Percentiles rank a stretch among this genome's conserved stretches.
phyloP scores from a whole-genome alignment of 2,329 filamentous ascomycete species.

The Chaetothyriales sp. region DNA sequence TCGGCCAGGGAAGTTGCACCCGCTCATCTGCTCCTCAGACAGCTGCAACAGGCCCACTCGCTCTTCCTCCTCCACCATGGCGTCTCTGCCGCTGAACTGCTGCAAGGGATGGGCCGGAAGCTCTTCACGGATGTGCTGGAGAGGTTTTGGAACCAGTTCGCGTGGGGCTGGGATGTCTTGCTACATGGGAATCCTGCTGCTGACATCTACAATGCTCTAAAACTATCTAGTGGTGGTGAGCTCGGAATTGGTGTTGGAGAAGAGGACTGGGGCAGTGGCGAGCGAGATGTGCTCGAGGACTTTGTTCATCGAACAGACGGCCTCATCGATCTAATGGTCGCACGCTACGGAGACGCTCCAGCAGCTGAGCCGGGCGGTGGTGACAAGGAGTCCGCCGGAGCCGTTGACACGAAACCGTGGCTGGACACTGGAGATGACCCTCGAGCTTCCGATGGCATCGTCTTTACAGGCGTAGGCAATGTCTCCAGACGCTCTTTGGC shows the following conservation, averaged over 20 bases:
- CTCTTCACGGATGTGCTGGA: slow-evolving; percentile 59
- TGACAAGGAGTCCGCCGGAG: slow-evolving; percentile 7
- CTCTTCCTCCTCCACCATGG: slow-evolving; percentile 82
- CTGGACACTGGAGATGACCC: slow-evolving; percentile 56
- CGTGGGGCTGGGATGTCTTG: slow-evolving; percentile 65
- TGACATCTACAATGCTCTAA: slow-evolving; percentile 66
- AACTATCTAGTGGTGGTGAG: slow-evolving; percentile 78
- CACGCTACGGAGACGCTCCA: slow-evolving; percentile 56
- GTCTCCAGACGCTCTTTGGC: slow-evolving; percentile 56
- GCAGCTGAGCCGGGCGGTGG: slow-evolving; percentile 5
- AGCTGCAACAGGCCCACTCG: slow-evolving; percentile 67
- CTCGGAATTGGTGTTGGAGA: slow-evolving; percentile 89
- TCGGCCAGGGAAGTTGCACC: slow-evolving; percentile 84
- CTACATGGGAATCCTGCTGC: slow-evolving; percentile 77
- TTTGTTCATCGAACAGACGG: slow-evolving; percentile 66
- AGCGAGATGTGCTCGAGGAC: slow-evolving; percentile 86
- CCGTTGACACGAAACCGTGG: slow-evolving; percentile 41
- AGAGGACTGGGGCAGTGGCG: slow-evolving; percentile 84
- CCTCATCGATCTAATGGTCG: slow-evolving; percentile 74
- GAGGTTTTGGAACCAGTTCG: slow-evolving; percentile 64
- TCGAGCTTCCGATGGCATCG: slow-evolving; percentile 59
- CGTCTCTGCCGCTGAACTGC: slow-evolving; percentile 55
- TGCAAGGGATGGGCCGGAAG: slow-evolving; percentile 45
- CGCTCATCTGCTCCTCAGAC: slow-evolving; percentile 57
- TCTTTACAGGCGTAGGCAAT: slow-evolving; percentile 69